Evolutionary conservation across 2,329 filamentous ascomycete genomes (phyloP).

Genomic region (Aspergillus aculeatinus): DNA sequence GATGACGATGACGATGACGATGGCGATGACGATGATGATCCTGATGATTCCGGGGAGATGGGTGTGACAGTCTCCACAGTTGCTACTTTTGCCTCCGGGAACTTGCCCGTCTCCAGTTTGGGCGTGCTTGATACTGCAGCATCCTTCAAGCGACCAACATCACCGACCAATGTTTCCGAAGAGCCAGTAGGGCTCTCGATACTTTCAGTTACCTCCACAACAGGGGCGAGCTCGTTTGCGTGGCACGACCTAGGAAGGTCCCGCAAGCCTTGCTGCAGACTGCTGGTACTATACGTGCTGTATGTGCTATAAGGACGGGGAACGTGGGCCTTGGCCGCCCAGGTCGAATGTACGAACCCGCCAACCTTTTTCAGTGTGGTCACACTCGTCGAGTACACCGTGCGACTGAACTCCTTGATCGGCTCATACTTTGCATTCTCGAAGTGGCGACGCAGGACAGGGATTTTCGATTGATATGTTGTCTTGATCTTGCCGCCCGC

Average conservation of each 20-base stretch:
- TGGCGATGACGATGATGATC: not conserved
- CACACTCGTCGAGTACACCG: not conserved
- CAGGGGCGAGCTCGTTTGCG: not conserved
- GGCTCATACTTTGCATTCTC: not conserved
- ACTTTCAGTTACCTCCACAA: not conserved
- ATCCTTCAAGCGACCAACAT: constrained; percentile 2
- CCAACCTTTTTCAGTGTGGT: not conserved
- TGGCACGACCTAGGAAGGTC: not conserved
- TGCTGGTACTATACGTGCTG: not conserved
- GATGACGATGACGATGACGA: not conserved
- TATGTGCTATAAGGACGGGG: not conserved
- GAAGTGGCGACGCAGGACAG: not conserved
- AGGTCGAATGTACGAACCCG: not conserved
- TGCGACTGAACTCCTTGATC: not conserved
- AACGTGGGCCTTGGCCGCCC: not conserved
- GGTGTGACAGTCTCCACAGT: not conserved
- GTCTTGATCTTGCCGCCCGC: not conserved
- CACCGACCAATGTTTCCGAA: constrained; percentile 4
- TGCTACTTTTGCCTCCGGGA: constrained; percentile 4
- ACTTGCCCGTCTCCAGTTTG: not conserved
- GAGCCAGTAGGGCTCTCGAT: not conserved
- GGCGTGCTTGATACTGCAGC: constrained; percentile 1
- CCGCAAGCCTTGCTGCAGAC: not conserved
- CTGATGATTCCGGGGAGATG: not conserved
- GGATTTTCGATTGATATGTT: not conserved